Percentiles rank a stretch among this genome's conserved stretches.
Conservation (phyloP, 176 grass and related monocot genomes). For the Cenchrus americanus region DNA sequence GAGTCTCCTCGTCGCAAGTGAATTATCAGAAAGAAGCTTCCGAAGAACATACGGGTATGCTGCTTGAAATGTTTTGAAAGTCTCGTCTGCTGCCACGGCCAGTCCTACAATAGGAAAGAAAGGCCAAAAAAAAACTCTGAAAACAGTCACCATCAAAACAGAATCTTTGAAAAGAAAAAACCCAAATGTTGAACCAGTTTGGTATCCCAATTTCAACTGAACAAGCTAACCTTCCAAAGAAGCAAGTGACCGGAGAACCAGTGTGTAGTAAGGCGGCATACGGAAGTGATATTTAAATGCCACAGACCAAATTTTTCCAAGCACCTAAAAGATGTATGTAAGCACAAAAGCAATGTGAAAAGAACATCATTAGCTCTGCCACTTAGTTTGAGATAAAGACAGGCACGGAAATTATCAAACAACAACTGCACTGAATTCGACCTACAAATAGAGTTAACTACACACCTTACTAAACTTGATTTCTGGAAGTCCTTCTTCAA, state of each 20-base stretch:
- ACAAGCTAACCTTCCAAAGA: slow-evolving; percentile 81
- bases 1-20: slow-evolving; percentile 65
- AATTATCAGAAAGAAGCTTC: slow-evolving; percentile 77
- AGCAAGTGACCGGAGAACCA: slow-evolving; percentile 88
- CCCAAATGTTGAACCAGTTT: neutral
- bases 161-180: slow-evolving; percentile 5
- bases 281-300: slow-evolving; percentile 91
- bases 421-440: slow-evolving; percentile 1
- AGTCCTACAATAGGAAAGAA: slow-evolving; percentile 56
- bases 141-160: slow-evolving; percentile 9
- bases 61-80: slow-evolving; percentile 83
- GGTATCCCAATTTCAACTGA: slow-evolving; percentile 25
- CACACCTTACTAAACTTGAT: slow-evolving; percentile 90
- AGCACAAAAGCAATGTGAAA: slow-evolving; percentile 40
- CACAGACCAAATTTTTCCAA: slow-evolving; percentile 87
- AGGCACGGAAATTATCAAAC: slow-evolving; percentile 25
- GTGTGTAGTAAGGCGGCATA: slow-evolving; percentile 93
- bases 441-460: slow-evolving; percentile 32
- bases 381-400: slow-evolving; percentile 22
- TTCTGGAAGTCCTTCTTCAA: slow-evolving; percentile 84
- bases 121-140: slow-evolving; percentile 11
- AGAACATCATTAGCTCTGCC: slow-evolving; percentile 12
- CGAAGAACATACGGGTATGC: slow-evolving; percentile 74
- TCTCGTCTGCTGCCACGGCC: slow-evolving; percentile 56
- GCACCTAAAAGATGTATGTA: slow-evolving; percentile 70